Evolutionary conservation across 805 yeast species (phyloP), one percentile per base, ranked within the genome.

Genomic region (Myxozyma kluyveri): DNA sequence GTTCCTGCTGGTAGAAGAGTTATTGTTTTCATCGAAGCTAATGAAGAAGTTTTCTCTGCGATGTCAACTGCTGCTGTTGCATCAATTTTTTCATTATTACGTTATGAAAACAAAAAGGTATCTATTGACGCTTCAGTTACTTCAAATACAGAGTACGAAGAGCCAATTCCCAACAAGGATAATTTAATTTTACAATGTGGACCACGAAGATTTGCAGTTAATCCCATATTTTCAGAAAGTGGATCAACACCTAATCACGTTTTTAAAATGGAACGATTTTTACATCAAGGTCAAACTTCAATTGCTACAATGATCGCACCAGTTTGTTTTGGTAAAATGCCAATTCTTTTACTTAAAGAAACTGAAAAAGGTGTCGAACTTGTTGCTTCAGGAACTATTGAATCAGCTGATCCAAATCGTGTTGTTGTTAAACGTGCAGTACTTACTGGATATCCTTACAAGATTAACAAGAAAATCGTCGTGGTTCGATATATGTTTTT

Each of bases 401-500:
- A 86, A 63, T 88, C 88, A 66, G 79, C 90, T 40, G 96, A 93
- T 69, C 87, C 85, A 64, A 78, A 84, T 12, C 80, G 98, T 69
- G 77, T 91, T 23, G 66, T 90, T 49, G 96, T 95, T 29, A 89
- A 91, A 77, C 80, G 98, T 67, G 83, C 84, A 3, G 82, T 93
- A 4, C 72, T 93, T 49, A 93, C 98, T 0, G 99, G 99, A 51
- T 89, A 88, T 61, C 96, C 97, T 40, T 83, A 89, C 70, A 93
- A 90, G 75, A 90, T 93, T 63, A 97, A 95, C 75, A 91, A 88
- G 73, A 81, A 78, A 54, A 86, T 90, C 37, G 88, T 93, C 58
- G 93, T 99, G 1, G 79, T 93, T 52, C 83, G 98, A 61, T 93
- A 89, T 78, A 93, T 93, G 99, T 93, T 93, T 76, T 91, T 91